phyloP scores from a whole-genome alignment of 768 basidiomycete species.

The Stropharia rugosoannulata region DNA sequence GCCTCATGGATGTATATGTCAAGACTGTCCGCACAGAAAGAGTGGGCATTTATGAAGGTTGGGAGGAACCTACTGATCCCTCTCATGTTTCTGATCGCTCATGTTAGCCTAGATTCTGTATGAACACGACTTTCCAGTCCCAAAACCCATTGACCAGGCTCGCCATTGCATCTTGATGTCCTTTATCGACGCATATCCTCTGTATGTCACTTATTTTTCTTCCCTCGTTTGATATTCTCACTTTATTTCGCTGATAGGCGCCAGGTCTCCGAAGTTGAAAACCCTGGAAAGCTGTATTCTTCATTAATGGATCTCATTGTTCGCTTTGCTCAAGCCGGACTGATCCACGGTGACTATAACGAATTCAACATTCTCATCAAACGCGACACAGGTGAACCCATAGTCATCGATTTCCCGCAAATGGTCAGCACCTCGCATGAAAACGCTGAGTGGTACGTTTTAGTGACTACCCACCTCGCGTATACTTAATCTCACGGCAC shows the following conservation, averaged over 20 bases:
- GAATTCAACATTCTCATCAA: conserved; percentile 98
- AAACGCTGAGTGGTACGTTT: conserved; percentile 92
- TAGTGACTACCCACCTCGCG: conserved; percentile 8
- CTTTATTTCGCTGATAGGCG: conserved; percentile 49
- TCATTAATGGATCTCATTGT: conserved; percentile 94
- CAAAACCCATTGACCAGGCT: conserved; percentile 90
- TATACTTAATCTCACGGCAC: conserved; percentile 5
- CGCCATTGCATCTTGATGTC: conserved; percentile 97
- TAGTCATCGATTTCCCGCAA: conserved; percentile 98
- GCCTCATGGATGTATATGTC: conserved; percentile 99
- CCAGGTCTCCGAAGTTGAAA: conserved; percentile 79
- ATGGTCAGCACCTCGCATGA: conserved; percentile 98
- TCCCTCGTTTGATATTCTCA: neutral
- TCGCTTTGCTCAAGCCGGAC: conserved; percentile 86
- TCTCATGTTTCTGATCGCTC: neutral
- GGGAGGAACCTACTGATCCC: neutral
- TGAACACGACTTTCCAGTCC: conserved; percentile 92
- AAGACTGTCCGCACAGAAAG: conserved; percentile 92
- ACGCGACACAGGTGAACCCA: conserved; percentile 67
- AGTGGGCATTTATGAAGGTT: conserved; percentile 99
- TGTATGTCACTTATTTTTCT: conserved; percentile 52
- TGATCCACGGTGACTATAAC: conserved; percentile 99
- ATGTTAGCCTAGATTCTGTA: conserved; percentile 66
- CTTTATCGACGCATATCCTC: conserved; percentile 89
- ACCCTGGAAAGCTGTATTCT: conserved; percentile 90